phyloP scores from a whole-genome alignment of 2,329 filamentous ascomycete species.

The Alternaria angustiovoidea region DNA sequence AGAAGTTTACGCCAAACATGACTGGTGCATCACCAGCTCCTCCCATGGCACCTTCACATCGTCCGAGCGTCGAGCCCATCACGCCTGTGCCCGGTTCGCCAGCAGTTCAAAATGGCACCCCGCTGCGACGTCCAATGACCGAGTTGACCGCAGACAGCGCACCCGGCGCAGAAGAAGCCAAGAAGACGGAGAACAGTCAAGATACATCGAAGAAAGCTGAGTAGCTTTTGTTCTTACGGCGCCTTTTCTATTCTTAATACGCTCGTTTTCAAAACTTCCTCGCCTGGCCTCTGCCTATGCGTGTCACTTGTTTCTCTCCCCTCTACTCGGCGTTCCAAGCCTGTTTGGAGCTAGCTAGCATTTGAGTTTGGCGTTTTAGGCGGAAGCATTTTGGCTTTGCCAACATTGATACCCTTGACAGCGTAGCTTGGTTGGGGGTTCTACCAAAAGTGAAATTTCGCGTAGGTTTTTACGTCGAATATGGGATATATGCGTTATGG shows the following conservation, averaged over 20 bases:
- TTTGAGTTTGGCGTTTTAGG: constrained; percentile 4
- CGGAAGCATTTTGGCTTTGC: constrained; percentile 3
- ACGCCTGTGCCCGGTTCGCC: constrained; percentile 48
- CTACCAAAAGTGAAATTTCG: constrained; percentile 13
- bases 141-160: constrained; percentile 25
- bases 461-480: background rate
- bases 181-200: constrained; percentile 12
- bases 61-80: constrained; percentile 48
- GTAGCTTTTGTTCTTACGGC: constrained; percentile 3
- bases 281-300: background rate
- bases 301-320: background rate
- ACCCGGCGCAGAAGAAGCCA: constrained; percentile 17
- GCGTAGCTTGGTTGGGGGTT: constrained; percentile 18
- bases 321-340: background rate
- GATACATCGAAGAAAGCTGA: constrained; percentile 8
- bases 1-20: constrained; percentile 43
- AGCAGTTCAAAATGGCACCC: constrained; percentile 37
- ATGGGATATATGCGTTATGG: constrained; percentile 9
- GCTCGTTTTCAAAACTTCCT: background rate
- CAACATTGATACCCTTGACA: constrained; percentile 13
- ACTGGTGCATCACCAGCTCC: constrained; percentile 22
- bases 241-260: background rate
- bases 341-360: background rate
- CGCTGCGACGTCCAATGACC: constrained; percentile 26
- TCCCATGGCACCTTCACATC: constrained; percentile 26